A percentile compares a stretch with the other conserved stretches of the same genome.
Conservation (phyloP, 2,329 filamentous ascomycete species). For the Tolypocladium pustulatum region DNA sequence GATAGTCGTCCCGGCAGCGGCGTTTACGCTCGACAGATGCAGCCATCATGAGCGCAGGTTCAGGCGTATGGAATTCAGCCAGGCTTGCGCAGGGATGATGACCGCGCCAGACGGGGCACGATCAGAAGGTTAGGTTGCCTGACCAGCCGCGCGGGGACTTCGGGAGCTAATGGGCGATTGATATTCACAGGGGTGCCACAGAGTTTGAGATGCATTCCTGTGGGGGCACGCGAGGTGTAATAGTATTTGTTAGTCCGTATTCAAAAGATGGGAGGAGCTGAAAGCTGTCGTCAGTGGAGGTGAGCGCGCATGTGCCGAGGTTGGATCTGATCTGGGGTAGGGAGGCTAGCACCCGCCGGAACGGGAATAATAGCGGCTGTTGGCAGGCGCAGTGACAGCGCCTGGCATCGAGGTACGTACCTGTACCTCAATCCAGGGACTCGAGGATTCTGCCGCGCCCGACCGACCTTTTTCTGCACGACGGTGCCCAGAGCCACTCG, state of each 20-base stretch:
- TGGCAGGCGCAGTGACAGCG: background rate
- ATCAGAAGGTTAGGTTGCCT: background rate
- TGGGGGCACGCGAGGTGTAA: background rate
- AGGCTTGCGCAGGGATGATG: background rate
- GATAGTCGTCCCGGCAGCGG: conserved; percentile 62
- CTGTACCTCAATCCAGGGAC: background rate
- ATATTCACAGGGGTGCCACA: background rate
- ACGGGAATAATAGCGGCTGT: background rate
- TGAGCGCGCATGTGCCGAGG: background rate
- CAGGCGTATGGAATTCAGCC: background rate
- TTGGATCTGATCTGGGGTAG: background rate
- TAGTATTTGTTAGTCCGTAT: background rate
- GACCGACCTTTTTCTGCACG: conserved; percentile 13
- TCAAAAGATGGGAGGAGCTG: background rate
- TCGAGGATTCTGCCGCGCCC: conserved; percentile 13
- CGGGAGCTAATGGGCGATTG: background rate
- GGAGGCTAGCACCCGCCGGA: background rate
- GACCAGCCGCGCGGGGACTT: background rate
- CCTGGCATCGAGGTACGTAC: background rate
- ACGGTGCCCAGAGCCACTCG: background rate
- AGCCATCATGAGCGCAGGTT: conserved; percentile 1
- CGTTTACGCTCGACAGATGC: conserved; percentile 37
- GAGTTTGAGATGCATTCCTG: background rate
- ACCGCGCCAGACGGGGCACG: background rate
- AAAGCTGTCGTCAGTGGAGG: background rate